Base-by-base conservation (phyloP, 2,329 filamentous ascomycete species). In the Paecilomyces formosus region DNA sequence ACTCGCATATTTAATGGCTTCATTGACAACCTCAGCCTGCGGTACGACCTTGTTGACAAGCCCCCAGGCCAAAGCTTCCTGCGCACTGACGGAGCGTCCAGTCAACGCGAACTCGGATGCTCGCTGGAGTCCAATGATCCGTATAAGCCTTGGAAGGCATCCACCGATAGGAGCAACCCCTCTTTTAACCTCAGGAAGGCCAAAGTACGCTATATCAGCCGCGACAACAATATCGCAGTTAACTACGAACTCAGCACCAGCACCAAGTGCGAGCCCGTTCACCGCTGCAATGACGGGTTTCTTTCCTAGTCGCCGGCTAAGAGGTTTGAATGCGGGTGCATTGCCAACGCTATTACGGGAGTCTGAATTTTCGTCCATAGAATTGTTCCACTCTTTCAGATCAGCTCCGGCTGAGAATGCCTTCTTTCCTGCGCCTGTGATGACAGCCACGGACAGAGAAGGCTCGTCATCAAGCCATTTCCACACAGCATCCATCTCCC, bases 241-340 rank as follows among this genome's bases (percentile, higher is more conserved):
- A 54, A 88, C 77, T 12, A 85, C 81, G 76, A 92, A 90, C 77
- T 93, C 89, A 73, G 89, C 86, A 1, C 88, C 89, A 56, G 89
- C 89, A 35, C 89, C 89, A 53, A 89, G 80, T 59, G 87, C 89
- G 18, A 88, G 77, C 6, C 89, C 89, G 67, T 92, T 90, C 21
- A 92, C 87, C 0, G 89, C 89, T 1, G 86, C 88, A 28, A 93
- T 82, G 57, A 93, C 80, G 5, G 89, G 89, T 68, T 93, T 93
- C 72, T 84, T 85, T 54, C 88, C 88, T 4, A 74, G 71, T 26
- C 88, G 80, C 62, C 88, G 85, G 57, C 83, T 85, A 31, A 92
- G 74, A 1, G 56, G 56, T 9, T 50, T 57, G 30, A 60, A 45
- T 3, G 45, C 59, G 7, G 54, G 59, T 22, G 53, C 53, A 22